phyloP scores from a whole-genome alignment of 768 basidiomycete species.

The Cystobasidium ongulense region DNA sequence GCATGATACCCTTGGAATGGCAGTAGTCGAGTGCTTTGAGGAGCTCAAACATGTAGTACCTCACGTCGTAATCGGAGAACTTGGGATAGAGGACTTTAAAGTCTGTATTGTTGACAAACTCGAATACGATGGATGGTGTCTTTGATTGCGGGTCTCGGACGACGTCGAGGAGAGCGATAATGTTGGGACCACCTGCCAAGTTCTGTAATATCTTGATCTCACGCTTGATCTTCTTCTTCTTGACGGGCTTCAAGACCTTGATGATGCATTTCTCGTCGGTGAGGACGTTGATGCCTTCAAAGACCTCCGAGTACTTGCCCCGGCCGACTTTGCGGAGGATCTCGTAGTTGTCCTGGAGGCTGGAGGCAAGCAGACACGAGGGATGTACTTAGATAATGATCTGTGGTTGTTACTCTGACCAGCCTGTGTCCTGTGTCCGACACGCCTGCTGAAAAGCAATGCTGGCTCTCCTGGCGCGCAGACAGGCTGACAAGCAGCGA shows the following conservation, averaged over 20 bases:
- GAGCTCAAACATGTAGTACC: slow-evolving; percentile 93
- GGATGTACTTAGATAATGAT: background rate
- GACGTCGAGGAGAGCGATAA: slow-evolving; percentile 86
- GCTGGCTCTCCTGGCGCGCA: background rate
- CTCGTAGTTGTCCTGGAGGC: slow-evolving; percentile 35
- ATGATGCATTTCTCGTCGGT: slow-evolving; percentile 50
- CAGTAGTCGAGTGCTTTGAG: slow-evolving; percentile 96
- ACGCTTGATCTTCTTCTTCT: slow-evolving; percentile 99
- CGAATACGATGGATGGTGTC: slow-evolving; percentile 91
- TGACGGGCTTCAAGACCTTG: slow-evolving; percentile 96
- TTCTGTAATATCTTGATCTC: slow-evolving; percentile 98
- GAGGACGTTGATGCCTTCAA: slow-evolving; percentile 42
- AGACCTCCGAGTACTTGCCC: slow-evolving; percentile 42
- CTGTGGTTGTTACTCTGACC: too few species aligned
- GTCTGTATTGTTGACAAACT: slow-evolving; percentile 96
- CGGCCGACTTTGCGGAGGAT: slow-evolving; percentile 20
- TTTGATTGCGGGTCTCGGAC: slow-evolving; percentile 79
- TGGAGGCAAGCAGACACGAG: background rate
- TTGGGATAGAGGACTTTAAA: slow-evolving; percentile 94
- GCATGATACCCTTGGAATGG: slow-evolving; percentile 98
- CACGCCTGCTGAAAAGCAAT: background rate
- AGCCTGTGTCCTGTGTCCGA: too few species aligned
- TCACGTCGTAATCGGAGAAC: slow-evolving; percentile 88
- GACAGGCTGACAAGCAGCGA: background rate
- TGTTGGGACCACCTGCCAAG: slow-evolving; percentile 87